Base-by-base conservation (phyloP, 805 yeast genomes). In the Sungouiozyma ichnusensis region DNA sequence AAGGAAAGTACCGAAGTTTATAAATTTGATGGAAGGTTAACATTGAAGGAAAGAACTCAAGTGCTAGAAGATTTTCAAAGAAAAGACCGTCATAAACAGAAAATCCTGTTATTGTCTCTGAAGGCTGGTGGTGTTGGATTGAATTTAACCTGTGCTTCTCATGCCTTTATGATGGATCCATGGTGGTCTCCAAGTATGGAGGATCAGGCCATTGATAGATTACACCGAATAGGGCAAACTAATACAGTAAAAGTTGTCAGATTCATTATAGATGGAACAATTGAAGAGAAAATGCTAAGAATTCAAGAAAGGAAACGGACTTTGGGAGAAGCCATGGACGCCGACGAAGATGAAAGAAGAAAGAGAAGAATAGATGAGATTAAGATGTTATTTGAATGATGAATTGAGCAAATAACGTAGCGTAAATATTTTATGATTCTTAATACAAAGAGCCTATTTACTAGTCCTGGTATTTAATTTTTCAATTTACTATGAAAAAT, bases 141-240 rank as follows among this genome's bases (percentile, higher is more conserved):
- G 47, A 88, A 88, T 55, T 65, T 88, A 46, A 88, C 95, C 0
- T 76, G 80, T 39, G 95, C 97, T 0, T 81, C 85, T 0, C 71
- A 75, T 31, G 97, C 94, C 2, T 86, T 79, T 51, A 71, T 88
- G 74, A 81, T 90, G 85, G 97, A 88, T 54, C 96, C 97, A 0
- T 88, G 95, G 92, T 88, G 97, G 97, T 84, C 92, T 24, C 94
- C 85, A 37, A 85, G 94, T 38, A 77, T 81, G 41, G 95, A 86
- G 53, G 85, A 84, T 39, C 96, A 86, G 59, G 95, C 95, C 0
- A 84, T 87, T 45, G 95, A 87, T 62, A 67, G 97, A 52, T 73
- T 90, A 15, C 96, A 88, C 56, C 72, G 97, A 50, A 84, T 90
- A 55, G 97, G 97, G 0, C 97, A 88, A 57, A 66, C 66, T 9